A percentile compares a stretch with the other conserved stretches of the same genome.
phyloP scores from a whole-genome alignment of 768 basidiomycete species.

The Zangia roseola region DNA sequence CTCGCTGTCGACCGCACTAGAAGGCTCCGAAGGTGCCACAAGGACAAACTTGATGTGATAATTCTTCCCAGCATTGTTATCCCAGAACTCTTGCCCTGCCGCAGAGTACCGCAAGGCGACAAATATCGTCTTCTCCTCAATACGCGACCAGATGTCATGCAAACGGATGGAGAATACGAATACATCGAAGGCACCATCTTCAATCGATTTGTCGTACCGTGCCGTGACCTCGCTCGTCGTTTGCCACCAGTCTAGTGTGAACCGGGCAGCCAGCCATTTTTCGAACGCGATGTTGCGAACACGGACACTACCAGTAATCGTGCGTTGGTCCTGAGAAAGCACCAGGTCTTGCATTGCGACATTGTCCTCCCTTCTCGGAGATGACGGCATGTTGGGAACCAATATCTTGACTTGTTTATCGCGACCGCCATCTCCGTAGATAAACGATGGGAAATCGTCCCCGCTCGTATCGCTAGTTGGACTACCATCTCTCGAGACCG shows the following conservation, averaged over 20 bases:
- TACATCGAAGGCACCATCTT: conserved; percentile 52
- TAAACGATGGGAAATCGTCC: conserved; percentile 75
- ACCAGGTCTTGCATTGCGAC: conserved; percentile 54
- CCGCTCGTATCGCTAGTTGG: conserved; percentile 82
- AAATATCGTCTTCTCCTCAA: conserved; percentile 81
- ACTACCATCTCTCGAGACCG: conserved; percentile 88
- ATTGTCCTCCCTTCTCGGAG: conserved; percentile 38
- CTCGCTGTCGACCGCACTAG: conserved; percentile 36
- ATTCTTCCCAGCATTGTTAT: conserved; percentile 80
- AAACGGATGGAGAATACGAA: conserved; percentile 78
- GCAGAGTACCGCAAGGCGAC: conserved; percentile 74
- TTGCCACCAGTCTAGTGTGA: conserved; percentile 94
- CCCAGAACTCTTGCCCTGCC: conserved; percentile 83
- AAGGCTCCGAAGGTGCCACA: conserved; percentile 22
- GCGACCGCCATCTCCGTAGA: conserved; percentile 47
- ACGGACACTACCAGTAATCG: conserved; percentile 69
- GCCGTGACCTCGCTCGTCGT: conserved; percentile 93
- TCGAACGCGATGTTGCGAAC: conserved; percentile 86
- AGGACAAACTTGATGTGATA: conserved; percentile 70
- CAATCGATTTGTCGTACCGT: conserved; percentile 51
- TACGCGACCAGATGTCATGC: conserved; percentile 70
- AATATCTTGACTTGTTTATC: conserved; percentile 52
- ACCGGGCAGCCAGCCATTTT: conserved; percentile 85
- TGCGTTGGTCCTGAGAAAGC: conserved; percentile 50
- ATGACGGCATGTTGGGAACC: conserved; percentile 64